phyloP scores from a whole-genome alignment of 176 grass and related monocot species.

The Typha latifolia region DNA sequence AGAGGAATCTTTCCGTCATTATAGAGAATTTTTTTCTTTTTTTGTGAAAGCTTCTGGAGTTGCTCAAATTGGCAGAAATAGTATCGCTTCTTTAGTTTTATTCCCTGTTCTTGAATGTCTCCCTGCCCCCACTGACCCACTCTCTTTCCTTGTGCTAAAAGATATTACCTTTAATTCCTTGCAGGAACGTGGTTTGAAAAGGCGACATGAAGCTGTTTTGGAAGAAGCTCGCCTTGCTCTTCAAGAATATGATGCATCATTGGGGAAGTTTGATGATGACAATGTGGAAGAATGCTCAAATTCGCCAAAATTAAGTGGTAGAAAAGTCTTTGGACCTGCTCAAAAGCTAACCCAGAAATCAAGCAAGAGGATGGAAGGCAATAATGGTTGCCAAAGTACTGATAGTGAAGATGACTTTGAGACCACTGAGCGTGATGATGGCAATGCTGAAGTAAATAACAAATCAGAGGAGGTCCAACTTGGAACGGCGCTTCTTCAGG shows the following conservation, averaged over 20 bases:
- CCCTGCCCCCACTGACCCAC: too few species aligned
- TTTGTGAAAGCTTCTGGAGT: too few species aligned
- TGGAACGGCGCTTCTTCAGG: conserved; percentile 45
- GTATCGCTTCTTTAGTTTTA: too few species aligned
- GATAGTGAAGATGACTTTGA: conserved; percentile 62
- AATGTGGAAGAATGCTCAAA: conserved; percentile 40
- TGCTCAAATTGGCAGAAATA: too few species aligned
- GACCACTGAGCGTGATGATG: conserved; percentile 15
- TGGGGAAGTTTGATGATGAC: conserved; percentile 59
- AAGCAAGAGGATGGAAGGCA: conserved; percentile 44
- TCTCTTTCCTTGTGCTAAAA: too few species aligned
- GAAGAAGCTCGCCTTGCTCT: conserved; percentile 60
- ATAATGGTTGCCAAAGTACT: conserved; percentile 31
- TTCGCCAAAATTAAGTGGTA: conserved; percentile 44
- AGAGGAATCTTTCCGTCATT: too few species aligned
- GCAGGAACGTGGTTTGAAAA: conserved; percentile 83
- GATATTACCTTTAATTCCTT: conserved; percentile 20
- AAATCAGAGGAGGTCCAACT: conserved; percentile 31
- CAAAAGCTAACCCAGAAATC: conserved; percentile 29
- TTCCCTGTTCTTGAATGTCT: too few species aligned
- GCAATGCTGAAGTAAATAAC: conserved; percentile 32
- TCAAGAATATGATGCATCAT: conserved; percentile 73
- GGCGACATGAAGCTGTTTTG: conserved; percentile 52
- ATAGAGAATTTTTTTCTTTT: too few species aligned
- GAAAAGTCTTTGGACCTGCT: conserved; percentile 60